phyloP scores from a whole-genome alignment of 2,329 filamentous ascomycete species.

The Dendryphion nanum region DNA sequence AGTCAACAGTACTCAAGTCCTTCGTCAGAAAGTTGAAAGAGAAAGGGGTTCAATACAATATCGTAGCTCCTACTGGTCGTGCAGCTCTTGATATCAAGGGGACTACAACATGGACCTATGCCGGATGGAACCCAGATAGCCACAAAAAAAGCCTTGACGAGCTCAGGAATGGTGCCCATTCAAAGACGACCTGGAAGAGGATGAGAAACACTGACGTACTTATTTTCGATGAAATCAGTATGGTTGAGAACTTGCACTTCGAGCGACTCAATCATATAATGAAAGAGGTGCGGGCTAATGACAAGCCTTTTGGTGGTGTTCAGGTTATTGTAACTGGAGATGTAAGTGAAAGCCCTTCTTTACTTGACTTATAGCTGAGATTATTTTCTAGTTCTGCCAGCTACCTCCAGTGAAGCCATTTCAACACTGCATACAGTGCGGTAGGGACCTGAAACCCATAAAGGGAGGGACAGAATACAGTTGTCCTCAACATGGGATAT shows the following conservation, averaged over 20 bases:
- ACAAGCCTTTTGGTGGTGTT: constrained; percentile 43
- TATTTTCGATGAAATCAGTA: constrained; percentile 66
- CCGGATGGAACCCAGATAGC: constrained; percentile 53
- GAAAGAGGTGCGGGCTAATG: constrained; percentile 37
- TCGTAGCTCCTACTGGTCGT: constrained; percentile 60
- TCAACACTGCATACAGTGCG: constrained; percentile 51
- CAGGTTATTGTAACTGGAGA: constrained; percentile 60
- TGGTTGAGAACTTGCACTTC: constrained; percentile 59
- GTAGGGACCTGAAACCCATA: constrained; percentile 27
- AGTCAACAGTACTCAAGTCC: constrained; percentile 55
- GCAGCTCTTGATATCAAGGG: constrained; percentile 59
- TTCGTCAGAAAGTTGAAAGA: constrained; percentile 43
- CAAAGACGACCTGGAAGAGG: constrained; percentile 35
- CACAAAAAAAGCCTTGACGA: constrained; percentile 44
- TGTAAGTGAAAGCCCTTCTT: constrained; percentile 1
- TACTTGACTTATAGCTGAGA: not conserved
- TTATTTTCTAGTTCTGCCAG: constrained; percentile 24
- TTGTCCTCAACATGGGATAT: constrained; percentile 34
- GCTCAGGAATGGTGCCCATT: constrained; percentile 33
- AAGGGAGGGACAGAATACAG: constrained; percentile 12
- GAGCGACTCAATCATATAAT: constrained; percentile 49
- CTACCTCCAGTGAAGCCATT: constrained; percentile 61
- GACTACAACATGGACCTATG: constrained; percentile 57
- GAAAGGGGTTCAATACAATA: constrained; percentile 42
- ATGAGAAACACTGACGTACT: constrained; percentile 53